phyloP scores from a whole-genome alignment of 495 filamentous ascomycete genomes.

The Neurospora sp. region DNA sequence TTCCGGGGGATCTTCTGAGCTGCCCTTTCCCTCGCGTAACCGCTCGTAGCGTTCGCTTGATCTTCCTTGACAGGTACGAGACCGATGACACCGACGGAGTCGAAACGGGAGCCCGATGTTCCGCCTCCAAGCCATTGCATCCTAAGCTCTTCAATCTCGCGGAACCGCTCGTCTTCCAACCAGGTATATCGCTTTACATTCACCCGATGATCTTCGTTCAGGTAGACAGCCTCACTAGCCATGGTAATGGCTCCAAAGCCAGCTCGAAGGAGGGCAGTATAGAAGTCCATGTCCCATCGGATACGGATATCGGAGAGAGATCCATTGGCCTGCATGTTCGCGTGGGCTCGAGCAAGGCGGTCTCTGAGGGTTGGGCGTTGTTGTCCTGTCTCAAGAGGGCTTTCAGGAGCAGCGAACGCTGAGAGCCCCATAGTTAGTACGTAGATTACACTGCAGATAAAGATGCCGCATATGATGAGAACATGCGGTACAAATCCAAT shows the following conservation, averaged over 20 bases:
- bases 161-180: slow-evolving; percentile 75
- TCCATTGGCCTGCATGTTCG: slow-evolving; percentile 85
- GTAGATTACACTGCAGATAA: slow-evolving; percentile 67
- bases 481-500: slow-evolving; percentile 92
- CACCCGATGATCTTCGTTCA: slow-evolving; percentile 79
- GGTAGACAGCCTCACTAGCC: slow-evolving; percentile 89
- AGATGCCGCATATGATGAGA: slow-evolving; percentile 68
- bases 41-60: slow-evolving; percentile 35
- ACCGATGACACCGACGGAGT: slow-evolving; percentile 41
- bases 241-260: slow-evolving; percentile 83
- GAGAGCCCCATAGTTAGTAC: slow-evolving; percentile 63
- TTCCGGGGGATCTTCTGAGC: slow-evolving; percentile 42
- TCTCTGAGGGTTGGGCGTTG: slow-evolving; percentile 23
- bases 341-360: slow-evolving; percentile 56
- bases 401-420: slow-evolving; percentile 52
- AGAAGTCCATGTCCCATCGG: slow-evolving; percentile 85
- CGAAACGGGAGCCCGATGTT: slow-evolving; percentile 33
- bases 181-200: slow-evolving; percentile 72
- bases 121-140: slow-evolving; percentile 40
- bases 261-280: slow-evolving; percentile 73
- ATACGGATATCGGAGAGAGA: slow-evolving; percentile 71
- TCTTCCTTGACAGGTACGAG: slow-evolving; percentile 39
- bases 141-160: slow-evolving; percentile 50
- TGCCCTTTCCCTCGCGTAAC: slow-evolving; percentile 61
- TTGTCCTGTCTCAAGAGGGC: slow-evolving; percentile 33